Evolutionary conservation across 768 basidiomycete species (phyloP).

Genomic region (Cantharellus anzutake): DNA sequence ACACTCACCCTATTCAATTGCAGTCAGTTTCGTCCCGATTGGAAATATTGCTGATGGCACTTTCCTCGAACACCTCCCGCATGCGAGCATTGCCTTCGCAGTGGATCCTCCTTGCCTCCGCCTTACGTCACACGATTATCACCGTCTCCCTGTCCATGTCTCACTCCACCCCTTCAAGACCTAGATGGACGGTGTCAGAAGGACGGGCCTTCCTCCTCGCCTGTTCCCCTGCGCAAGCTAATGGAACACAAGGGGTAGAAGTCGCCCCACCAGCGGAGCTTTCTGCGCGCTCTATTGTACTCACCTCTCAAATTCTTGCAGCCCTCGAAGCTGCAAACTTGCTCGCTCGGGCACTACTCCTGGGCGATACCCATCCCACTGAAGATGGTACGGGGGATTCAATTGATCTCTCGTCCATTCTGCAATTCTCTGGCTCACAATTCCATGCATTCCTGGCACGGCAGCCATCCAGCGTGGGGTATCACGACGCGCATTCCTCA

Average conservation of each 20-base stretch:
- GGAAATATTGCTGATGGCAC: constrained; percentile 4
- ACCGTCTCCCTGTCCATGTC: background rate
- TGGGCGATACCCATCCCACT: background rate
- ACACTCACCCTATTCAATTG: constrained; percentile 4
- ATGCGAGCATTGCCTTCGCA: background rate
- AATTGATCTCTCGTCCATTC: background rate
- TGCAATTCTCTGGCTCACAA: background rate
- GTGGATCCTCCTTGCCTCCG: constrained; percentile 4
- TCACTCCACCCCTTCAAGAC: background rate
- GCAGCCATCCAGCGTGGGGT: no score
- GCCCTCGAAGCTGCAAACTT: background rate
- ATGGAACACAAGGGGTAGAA: background rate
- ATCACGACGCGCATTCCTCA: no score
- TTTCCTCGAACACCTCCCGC: constrained; percentile 3
- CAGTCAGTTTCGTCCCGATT: constrained; percentile 7
- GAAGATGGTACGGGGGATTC: background rate
- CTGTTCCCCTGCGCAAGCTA: background rate
- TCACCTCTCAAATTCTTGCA: constrained; percentile 6
- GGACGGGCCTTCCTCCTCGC: constrained; percentile 6
- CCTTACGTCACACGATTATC: constrained; percentile 7
- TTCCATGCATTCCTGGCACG: background rate
- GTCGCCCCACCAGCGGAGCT: background rate
- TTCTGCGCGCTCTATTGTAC: constrained; percentile 5
- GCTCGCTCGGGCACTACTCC: background rate
- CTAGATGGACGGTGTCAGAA: constrained; percentile 7